phyloP scores from a whole-genome alignment of 164 flowering plant genomes.

The Aristolochia contorta region DNA sequence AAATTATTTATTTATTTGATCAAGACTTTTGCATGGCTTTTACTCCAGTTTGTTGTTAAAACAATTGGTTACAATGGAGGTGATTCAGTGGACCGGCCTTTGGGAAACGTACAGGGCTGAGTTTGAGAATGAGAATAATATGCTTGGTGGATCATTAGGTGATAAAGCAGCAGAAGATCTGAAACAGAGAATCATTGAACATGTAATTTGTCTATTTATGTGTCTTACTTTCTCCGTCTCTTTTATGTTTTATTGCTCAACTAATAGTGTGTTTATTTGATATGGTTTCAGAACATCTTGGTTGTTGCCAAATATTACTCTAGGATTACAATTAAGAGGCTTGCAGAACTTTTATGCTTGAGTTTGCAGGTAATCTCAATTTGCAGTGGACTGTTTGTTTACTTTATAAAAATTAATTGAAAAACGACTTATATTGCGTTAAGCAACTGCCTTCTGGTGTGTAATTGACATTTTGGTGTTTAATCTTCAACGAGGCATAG shows the following conservation, averaged over 20 bases:
- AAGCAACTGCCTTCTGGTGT: no score
- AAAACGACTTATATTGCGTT: no score
- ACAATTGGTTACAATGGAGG: slow-evolving; percentile 93
- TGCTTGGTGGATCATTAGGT: slow-evolving; percentile 79
- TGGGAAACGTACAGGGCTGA: slow-evolving; percentile 69
- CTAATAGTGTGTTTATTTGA: background rate
- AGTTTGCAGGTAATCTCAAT: slow-evolving; percentile 52
- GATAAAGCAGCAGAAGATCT: slow-evolving; percentile 93
- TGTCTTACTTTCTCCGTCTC: background rate
- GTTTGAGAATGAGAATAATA: slow-evolving; percentile 74
- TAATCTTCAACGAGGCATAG: no score
- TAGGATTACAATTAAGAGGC: slow-evolving; percentile 80
- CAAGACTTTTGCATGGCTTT: background rate
- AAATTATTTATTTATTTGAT: background rate
- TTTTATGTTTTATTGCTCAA: slow-evolving; percentile 1
- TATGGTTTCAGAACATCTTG: slow-evolving; percentile 66
- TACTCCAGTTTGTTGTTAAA: slow-evolving; percentile 58
- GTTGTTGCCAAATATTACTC: slow-evolving; percentile 95
- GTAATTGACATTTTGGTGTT: no score
- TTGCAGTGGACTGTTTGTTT: no score
- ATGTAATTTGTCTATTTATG: slow-evolving; percentile 32
- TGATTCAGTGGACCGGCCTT: slow-evolving; percentile 83
- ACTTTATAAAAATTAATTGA: no score
- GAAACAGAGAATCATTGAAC: slow-evolving; percentile 83
- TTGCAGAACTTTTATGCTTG: slow-evolving; percentile 80